A percentile compares a stretch with the other conserved stretches of the same genome.
phyloP scores from a whole-genome alignment of 1,284 basidiomycete genomes.

The Exobasidium cylindrosporum region DNA sequence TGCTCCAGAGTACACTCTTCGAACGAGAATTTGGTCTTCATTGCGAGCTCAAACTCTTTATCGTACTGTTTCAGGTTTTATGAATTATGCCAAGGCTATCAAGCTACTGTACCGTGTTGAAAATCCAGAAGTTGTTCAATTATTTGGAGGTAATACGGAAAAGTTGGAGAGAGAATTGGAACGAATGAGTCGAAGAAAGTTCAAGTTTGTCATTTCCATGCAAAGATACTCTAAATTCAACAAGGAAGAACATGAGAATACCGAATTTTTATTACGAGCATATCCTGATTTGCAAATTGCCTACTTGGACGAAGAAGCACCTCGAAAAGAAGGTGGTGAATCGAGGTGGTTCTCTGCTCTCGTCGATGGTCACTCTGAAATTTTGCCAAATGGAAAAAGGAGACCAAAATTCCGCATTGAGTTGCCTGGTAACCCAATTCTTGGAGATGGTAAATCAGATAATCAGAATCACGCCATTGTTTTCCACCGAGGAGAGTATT shows the following conservation, averaged over 20 bases:
- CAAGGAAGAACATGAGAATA: slow-evolving; percentile 98
- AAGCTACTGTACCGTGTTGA: slow-evolving; percentile 99
- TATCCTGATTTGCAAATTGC: slow-evolving; percentile 98
- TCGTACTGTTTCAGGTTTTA: slow-evolving; percentile 98
- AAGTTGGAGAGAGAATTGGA: slow-evolving; percentile 94
- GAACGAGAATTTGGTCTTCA: slow-evolving; percentile 98
- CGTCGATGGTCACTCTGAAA: slow-evolving; percentile 97
- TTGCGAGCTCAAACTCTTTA: slow-evolving; percentile 97
- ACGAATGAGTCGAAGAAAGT: slow-evolving; percentile 94
- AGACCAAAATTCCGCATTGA: slow-evolving; percentile 98
- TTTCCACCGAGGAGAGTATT: slow-evolving; percentile 97
- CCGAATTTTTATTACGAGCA: slow-evolving; percentile 95
- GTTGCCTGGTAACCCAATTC: slow-evolving; percentile 95
- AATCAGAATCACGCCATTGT: slow-evolving; percentile 99
- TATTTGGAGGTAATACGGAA: slow-evolving; percentile 96
- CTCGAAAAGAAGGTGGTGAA: slow-evolving; percentile 88
- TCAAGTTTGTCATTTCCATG: slow-evolving; percentile 99
- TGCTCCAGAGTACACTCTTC: slow-evolving; percentile 94
- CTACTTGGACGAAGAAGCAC: slow-evolving; percentile 92
- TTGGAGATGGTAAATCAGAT: slow-evolving; percentile 98
- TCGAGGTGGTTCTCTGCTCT: slow-evolving; percentile 91
- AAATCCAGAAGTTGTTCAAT: slow-evolving; percentile 96
- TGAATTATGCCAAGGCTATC: slow-evolving; percentile 99
- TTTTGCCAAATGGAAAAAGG: slow-evolving; percentile 80
- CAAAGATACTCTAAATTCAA: slow-evolving; percentile 99